Percentiles rank a stretch among this genome's conserved stretches.
Evolutionary conservation across 202 grass and related monocot genomes (phyloP).

Genomic region (Saccharum hybrid): DNA sequence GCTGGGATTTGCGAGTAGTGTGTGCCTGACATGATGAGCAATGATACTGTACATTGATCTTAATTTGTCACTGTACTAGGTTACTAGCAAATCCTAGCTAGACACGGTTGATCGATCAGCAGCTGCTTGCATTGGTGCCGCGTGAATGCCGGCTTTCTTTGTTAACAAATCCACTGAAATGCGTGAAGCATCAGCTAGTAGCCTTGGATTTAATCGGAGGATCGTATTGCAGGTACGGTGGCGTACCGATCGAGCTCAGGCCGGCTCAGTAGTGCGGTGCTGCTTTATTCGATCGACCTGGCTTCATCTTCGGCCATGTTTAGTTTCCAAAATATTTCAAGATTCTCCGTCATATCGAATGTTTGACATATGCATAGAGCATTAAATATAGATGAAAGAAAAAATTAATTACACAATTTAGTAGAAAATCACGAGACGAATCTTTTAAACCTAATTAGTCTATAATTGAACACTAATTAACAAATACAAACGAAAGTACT

Average conservation of each 20-base stretch:
- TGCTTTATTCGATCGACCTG: not conserved
- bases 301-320: too few relatives aligned
- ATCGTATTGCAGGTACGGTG: not conserved
- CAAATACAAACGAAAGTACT: too few relatives aligned
- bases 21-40: conserved; percentile 41
- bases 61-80: not conserved
- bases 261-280: not conserved
- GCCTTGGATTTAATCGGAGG: not conserved
- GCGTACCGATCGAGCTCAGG: not conserved
- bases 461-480: too few relatives aligned
- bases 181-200: not conserved
- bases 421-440: too few relatives aligned
- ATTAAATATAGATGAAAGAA: too few relatives aligned
- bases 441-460: too few relatives aligned
- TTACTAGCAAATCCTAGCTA: not conserved
- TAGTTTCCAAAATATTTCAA: too few relatives aligned
- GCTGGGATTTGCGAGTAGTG: not conserved
- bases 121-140: not conserved
- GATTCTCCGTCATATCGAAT: too few relatives aligned
- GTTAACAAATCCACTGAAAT: not conserved
- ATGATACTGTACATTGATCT: not conserved
- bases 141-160: conserved; percentile 36
- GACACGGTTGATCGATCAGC: not conserved
- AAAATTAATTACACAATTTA: too few relatives aligned
- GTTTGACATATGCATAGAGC: too few relatives aligned